Percentiles rank a stretch among this genome's conserved stretches.
Conservation (phyloP, 768 basidiomycete genomes). For the Lactifluus hygrophoroides region DNA sequence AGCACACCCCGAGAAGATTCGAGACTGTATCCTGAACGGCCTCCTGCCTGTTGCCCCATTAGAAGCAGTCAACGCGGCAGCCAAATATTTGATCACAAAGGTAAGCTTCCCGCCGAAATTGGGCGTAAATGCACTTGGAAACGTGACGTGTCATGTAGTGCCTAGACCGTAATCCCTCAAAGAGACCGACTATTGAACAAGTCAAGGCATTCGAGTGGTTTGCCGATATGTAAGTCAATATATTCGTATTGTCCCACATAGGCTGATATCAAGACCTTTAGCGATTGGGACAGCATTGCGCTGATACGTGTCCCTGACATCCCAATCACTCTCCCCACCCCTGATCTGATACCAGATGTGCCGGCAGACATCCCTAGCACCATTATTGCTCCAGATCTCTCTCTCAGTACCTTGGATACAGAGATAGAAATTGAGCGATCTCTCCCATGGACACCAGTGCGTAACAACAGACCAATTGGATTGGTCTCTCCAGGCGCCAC, state of each 20-base stretch:
- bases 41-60: neutral
- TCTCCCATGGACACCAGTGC: slow-evolving; percentile 9
- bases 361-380: slow-evolving; percentile 12
- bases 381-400: slow-evolving; percentile 8
- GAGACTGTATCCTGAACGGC: neutral
- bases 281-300: slow-evolving; percentile 14
- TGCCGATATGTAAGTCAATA: slow-evolving; percentile 10
- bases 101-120: neutral
- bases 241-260: neutral
- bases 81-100: slow-evolving; percentile 10
- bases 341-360: slow-evolving; percentile 10
- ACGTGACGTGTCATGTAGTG: slow-evolving; percentile 8
- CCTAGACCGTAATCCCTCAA: slow-evolving; percentile 18
- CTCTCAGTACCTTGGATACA: slow-evolving; percentile 7
- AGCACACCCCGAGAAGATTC: neutral
- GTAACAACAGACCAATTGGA: neutral
- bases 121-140: neutral
- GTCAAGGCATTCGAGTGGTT: slow-evolving; percentile 13
- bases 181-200: slow-evolving; percentile 3
- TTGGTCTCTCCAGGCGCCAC: slow-evolving; percentile 8
- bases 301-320: slow-evolving; percentile 9
- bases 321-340: slow-evolving; percentile 14
- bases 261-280: neutral
- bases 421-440: slow-evolving; percentile 6
- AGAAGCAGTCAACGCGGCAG: neutral